Base-by-base conservation (phyloP, 768 basidiomycete species). In the Boletus rex-veris region DNA sequence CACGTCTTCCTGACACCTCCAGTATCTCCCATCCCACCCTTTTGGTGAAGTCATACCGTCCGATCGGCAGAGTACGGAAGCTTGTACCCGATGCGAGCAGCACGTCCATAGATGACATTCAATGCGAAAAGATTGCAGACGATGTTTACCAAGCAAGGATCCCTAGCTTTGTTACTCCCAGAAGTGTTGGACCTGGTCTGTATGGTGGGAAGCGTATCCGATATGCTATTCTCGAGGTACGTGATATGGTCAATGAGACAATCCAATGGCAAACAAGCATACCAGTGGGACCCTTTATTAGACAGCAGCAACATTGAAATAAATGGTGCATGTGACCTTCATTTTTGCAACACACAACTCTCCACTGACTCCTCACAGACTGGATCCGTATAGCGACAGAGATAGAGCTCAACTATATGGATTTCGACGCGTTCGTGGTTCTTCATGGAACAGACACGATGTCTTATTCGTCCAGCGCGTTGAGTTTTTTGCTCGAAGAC, bases 371-470 rank as follows among this genome's bases (percentile, higher is more conserved):
- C 47, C 62, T 54, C 37, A 50, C 64, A 90, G 92, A 93, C 64
- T 95, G 92, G 92, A 86, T 93, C 60, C 80, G 91, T 9, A 86
- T 98, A 33, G 90, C 92, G 0, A 86, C 84, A 1, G 95, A 98
- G 64, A 92, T 98, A 60, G 92, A 96, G 64, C 83, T 93, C 48
- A 97, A 97, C 67, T 97, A 97, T 64, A 68, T 78, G 31, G 62
- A 67, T 14, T 98, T 92, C 65, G 95, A 98, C 62, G 92, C 91
- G 0, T 97, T 98, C 64, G 84, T 98, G 18, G 75, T 97, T 30
- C 73, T 96, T 18, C 93, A 96, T 64, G 93, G 93, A 33, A 92
- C 90, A 10, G 94, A 96, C 64, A 93, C 90, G 1, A 93, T 94
- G 90, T 83, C 85, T 16, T 95, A 92, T 70, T 87, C 88, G 8